These are phyloP conservation scores for Fusarium sp. DNA, from an alignment of 2,329 filamentous ascomycete genomes.

Conservation along the genomic window DNA sequence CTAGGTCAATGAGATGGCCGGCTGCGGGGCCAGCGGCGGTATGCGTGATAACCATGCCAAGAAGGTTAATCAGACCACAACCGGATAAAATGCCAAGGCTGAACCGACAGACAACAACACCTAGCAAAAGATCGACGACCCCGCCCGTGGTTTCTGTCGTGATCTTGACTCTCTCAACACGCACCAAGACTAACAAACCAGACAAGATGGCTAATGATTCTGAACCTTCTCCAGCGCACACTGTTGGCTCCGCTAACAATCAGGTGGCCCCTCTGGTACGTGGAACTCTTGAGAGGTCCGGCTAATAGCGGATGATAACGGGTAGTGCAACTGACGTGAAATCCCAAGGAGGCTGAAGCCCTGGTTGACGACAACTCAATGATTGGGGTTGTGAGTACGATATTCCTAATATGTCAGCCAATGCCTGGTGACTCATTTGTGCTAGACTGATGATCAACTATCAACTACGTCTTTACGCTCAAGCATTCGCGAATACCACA, in stretches of 20 bases:
- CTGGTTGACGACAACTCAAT: not conserved
- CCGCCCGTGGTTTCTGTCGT: not conserved
- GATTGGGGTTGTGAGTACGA: not conserved
- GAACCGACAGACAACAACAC: not conserved
- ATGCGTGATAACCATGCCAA: not conserved
- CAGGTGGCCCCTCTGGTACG: not conserved
- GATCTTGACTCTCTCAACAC: not conserved
- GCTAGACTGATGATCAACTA: not conserved
- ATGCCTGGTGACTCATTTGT: not conserved
- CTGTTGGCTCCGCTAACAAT: not conserved
- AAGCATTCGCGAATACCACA: not conserved
- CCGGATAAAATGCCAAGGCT: not conserved
- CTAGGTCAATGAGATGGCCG: too few relatives aligned
- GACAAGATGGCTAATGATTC: not conserved
- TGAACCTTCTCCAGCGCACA: not conserved
- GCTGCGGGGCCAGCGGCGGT: too few relatives aligned
- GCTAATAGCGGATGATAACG: not conserved
- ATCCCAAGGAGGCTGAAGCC: not conserved
- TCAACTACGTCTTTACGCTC: not conserved
- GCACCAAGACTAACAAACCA: fast-evolving
- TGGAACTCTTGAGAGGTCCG: not conserved
- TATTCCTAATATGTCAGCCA: not conserved
- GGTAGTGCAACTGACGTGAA: not conserved
- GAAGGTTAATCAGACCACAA: not conserved
- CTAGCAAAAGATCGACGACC: not conserved